A percentile compares a stretch with the other conserved stretches of the same genome.
These are phyloP conservation scores for Leccinum aurantiacum DNA, from an alignment of 768 basidiomycete species.

Conservation along the genomic window DNA sequence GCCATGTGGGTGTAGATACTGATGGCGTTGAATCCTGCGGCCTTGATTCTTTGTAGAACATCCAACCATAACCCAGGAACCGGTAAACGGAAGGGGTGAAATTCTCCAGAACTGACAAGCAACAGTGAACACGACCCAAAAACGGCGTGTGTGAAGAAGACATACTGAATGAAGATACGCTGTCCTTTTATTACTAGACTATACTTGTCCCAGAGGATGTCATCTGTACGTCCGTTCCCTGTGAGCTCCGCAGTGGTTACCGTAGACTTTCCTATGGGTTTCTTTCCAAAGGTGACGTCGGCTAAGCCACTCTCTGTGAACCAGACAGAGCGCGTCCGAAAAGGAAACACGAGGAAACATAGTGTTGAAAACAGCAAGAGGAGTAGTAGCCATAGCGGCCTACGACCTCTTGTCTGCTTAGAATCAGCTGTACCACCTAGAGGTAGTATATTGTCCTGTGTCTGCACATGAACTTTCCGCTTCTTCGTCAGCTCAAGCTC, in stretches of 20 bases:
- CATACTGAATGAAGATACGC: conserved; percentile 70
- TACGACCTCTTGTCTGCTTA: conserved; percentile 7
- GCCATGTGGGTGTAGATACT: conserved; percentile 85
- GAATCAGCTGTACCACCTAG: background rate
- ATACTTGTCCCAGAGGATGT: conserved; percentile 64
- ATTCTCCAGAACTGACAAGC: conserved; percentile 69
- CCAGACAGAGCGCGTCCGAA: conserved; percentile 5
- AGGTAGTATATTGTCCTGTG: conserved; percentile 6
- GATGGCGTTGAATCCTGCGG: conserved; percentile 74
- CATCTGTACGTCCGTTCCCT: conserved; percentile 37
- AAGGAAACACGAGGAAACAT: conserved; percentile 18
- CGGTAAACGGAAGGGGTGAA: conserved; percentile 80
- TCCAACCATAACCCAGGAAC: conserved; percentile 81
- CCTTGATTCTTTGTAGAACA: conserved; percentile 78
- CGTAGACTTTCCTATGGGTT: conserved; percentile 1
- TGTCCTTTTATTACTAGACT: conserved; percentile 69
- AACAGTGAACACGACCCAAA: background rate
- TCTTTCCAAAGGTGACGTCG: background rate
- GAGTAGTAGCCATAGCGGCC: conserved; percentile 15
- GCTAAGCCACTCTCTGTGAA: background rate
- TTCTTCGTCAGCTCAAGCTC: background rate
- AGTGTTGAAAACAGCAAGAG: conserved; percentile 14
- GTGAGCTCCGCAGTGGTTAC: conserved; percentile 9
- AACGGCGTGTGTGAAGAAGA: conserved; percentile 11
- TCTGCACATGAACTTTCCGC: background rate